phyloP scores from a whole-genome alignment of 805 yeast species.

The Hanseniaspora jakobsenii region DNA sequence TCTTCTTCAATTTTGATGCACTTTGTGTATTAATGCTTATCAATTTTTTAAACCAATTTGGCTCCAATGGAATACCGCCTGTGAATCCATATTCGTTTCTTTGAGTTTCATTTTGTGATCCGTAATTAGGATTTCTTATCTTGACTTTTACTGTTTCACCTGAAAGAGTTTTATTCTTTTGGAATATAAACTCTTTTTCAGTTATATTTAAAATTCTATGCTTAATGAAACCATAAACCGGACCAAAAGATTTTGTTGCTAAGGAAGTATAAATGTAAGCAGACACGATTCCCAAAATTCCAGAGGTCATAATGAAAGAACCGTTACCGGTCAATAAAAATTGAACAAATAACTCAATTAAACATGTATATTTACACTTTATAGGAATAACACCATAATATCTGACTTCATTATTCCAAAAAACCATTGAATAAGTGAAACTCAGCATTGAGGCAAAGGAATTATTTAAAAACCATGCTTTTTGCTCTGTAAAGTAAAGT shows the following conservation, averaged over 20 bases:
- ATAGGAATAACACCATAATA: conserved; percentile 42
- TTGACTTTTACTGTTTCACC: background rate
- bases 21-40: background rate
- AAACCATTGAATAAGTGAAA: conserved; percentile 50
- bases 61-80: conserved; percentile 13
- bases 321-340: conserved; percentile 37
- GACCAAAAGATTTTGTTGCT: conserved; percentile 46
- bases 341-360: conserved; percentile 29
- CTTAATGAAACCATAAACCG: conserved; percentile 30
- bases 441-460: conserved; percentile 29
- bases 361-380: conserved; percentile 45
- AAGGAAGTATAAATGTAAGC: conserved; percentile 53
- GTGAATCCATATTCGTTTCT: conserved; percentile 9
- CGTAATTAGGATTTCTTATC: background rate
- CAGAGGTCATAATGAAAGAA: conserved; percentile 30
- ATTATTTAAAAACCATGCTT: conserved; percentile 11
- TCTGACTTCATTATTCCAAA: conserved; percentile 41
- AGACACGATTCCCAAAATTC: conserved; percentile 40
- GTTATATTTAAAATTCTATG: background rate
- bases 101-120: background rate
- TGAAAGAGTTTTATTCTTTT: background rate
- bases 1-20: background rate
- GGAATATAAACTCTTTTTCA: background rate
- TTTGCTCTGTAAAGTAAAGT: conserved; percentile 1
- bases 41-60: conserved; percentile 5